phyloP scores from a whole-genome alignment of 208 protist species.

The Crithidia fasciculata region DNA sequence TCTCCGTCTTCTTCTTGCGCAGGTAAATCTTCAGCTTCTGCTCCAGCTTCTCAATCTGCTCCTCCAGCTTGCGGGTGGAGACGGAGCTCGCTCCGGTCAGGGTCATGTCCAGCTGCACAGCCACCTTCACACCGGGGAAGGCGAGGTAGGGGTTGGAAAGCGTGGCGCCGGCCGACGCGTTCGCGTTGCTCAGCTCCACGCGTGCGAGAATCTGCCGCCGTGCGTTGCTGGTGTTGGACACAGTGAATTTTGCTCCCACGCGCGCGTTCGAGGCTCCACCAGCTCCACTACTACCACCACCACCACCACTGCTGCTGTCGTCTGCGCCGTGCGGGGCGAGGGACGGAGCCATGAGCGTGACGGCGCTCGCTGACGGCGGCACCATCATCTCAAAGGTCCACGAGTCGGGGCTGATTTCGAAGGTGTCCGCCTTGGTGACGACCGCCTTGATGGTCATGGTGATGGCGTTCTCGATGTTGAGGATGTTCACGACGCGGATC shows the following conservation, averaged over 20 bases:
- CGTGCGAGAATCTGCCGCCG: constrained; percentile 61
- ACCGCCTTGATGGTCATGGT: constrained; percentile 80
- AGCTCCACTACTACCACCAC: background rate
- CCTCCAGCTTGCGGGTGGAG: constrained; percentile 79
- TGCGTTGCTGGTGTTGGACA: constrained; percentile 80
- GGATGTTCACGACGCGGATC: constrained; percentile 73
- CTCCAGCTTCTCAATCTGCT: constrained; percentile 90
- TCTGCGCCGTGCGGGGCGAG: background rate
- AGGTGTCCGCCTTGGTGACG: constrained; percentile 87
- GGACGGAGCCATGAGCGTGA: constrained; percentile 14
- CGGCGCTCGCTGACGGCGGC: constrained; percentile 40
- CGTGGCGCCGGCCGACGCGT: constrained; percentile 15
- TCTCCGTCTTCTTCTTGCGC: constrained; percentile 89
- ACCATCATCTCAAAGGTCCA: constrained; percentile 78
- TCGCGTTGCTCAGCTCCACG: constrained; percentile 43
- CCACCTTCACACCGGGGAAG: constrained; percentile 77
- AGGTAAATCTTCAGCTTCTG: constrained; percentile 90
- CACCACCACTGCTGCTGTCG: background rate
- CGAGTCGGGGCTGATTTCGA: constrained; percentile 84
- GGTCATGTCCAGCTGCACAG: constrained; percentile 77
- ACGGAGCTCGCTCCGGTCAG: constrained; percentile 58
- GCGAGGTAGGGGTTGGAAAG: constrained; percentile 45
- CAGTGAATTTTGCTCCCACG: constrained; percentile 72
- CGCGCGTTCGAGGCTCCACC: constrained; percentile 26
- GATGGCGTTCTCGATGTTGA: constrained; percentile 69